These are phyloP conservation scores for Typha latifolia DNA, from an alignment of 176 grass and related monocot genomes.

Conservation along the genomic window DNA sequence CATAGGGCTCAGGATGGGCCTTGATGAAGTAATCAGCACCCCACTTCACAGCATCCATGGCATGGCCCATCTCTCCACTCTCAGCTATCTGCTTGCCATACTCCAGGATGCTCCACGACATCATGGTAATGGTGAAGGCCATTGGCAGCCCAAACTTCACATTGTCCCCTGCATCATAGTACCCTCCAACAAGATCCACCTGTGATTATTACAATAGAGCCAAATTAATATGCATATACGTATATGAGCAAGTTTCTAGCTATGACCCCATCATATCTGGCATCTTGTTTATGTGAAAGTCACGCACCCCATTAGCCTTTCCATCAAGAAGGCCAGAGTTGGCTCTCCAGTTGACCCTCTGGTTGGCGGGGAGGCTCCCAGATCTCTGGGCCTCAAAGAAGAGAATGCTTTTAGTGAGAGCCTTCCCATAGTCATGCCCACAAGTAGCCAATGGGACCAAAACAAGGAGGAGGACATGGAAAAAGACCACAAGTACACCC, in stretches of 20 bases:
- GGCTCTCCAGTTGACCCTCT: conserved; percentile 60
- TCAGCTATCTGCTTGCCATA: conserved; percentile 75
- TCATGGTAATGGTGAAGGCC: conserved; percentile 98
- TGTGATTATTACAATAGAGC: neutral
- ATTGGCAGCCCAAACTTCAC: conserved; percentile 94
- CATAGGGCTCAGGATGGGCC: conserved; percentile 64
- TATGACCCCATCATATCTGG: neutral
- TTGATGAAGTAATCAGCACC: conserved; percentile 89
- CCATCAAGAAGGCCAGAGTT: conserved; percentile 76
- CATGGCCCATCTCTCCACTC: conserved; percentile 64
- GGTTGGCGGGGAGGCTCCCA: conserved; percentile 49
- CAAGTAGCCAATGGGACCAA: conserved; percentile 21
- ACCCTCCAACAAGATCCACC: conserved; percentile 79
- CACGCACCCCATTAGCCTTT: conserved; percentile 60
- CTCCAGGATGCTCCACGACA: conserved; percentile 80
- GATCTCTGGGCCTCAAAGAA: conserved; percentile 93
- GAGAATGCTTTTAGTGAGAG: conserved; percentile 87
- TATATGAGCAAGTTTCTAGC: neutral
- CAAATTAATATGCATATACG: neutral
- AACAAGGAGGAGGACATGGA: neutral
- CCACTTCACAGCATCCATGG: conserved; percentile 87
- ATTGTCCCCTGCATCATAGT: conserved; percentile 96
- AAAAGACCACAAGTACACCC: conserved; percentile 17
- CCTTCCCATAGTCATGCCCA: conserved; percentile 58
- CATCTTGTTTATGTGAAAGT: neutral